Evolutionary conservation across 305 asterid genomes (phyloP), one percentile per base, ranked within the genome.

Genomic region (Andrographis paniculata): DNA sequence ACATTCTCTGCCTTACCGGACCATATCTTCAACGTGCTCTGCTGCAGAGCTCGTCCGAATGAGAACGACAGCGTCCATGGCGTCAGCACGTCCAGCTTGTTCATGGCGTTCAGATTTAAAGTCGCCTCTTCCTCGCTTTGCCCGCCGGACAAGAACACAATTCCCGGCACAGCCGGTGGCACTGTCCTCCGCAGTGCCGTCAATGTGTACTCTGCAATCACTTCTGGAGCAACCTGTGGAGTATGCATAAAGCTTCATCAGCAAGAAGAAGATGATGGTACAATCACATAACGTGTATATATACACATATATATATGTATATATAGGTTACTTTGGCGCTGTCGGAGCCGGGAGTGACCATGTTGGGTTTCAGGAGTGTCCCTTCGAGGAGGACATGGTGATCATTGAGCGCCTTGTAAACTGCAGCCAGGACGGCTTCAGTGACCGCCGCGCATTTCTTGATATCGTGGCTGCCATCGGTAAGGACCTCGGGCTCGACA

Each of bases 361-460:
- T 85, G 67, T 85, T 85, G 19, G 95, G 95, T 70, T 85, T 85
- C 67, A 79, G 58, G 48, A 85, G 87, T 2, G 91, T 81, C 62
- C 93, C 95, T 64, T 85, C 95, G 6, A 85, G 82, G 38, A 85
- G 85, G 61, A 85, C 95, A 58, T 82, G 94, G 5, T 85, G 94
- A 5, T 85, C 93, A 42, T 79, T 81, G 19, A 85, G 73, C 33
- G 87, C 91, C 76, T 82, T 85, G 61, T 78, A 84, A 27, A 78
- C 91, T 17, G 94, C 87, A 1, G 94, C 91, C 31, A 85, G 77
- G 57, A 81, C 87, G 9, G 65, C 30, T 59, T 85, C 95, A 6
- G 95, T 81, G 2, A 23, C 81, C 14, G 84, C 93, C 12, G 95
- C 95, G 58, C 95, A 85, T 57, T 61, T 74, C 62, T 67, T 11